phyloP scores from a whole-genome alignment of 768 basidiomycete species.

The Heimioporus sp. region DNA sequence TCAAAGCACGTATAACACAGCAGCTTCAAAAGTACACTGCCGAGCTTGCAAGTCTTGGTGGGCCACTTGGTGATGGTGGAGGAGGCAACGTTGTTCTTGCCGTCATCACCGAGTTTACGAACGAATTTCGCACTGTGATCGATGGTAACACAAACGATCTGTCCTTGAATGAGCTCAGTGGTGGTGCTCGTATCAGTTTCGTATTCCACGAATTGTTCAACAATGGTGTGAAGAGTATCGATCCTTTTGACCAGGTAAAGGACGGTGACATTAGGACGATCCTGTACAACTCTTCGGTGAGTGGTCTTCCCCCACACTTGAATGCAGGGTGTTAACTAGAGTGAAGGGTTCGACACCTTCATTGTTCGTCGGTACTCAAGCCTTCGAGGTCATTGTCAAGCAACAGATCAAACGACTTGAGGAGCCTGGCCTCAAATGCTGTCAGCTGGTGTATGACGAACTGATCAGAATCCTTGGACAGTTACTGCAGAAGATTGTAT shows the following conservation, averaged over 20 bases:
- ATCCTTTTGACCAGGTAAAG: slow-evolving; percentile 98
- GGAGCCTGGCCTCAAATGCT: slow-evolving; percentile 91
- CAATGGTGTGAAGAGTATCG: slow-evolving; percentile 92
- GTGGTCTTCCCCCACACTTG: slow-evolving; percentile 28
- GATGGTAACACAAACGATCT: slow-evolving; percentile 98
- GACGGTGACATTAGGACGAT: slow-evolving; percentile 97
- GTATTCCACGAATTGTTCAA: slow-evolving; percentile 99
- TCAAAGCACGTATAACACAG: slow-evolving; percentile 91
- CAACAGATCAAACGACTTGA: slow-evolving; percentile 97
- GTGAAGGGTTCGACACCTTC: slow-evolving; percentile 90
- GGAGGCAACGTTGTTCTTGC: slow-evolving; percentile 90
- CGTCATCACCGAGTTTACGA: slow-evolving; percentile 98
- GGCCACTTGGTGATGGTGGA: slow-evolving; percentile 79
- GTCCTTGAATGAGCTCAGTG: slow-evolving; percentile 93
- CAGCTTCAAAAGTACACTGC: slow-evolving; percentile 86
- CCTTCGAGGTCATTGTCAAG: slow-evolving; percentile 98
- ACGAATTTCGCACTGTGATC: slow-evolving; percentile 94
- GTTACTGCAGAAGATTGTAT: slow-evolving; percentile 83
- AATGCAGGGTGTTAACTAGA: neutral
- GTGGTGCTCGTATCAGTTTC: slow-evolving; percentile 97
- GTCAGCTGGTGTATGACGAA: slow-evolving; percentile 95
- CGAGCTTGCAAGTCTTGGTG: slow-evolving; percentile 84
- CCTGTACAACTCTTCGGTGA: slow-evolving; percentile 94
- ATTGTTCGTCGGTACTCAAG: slow-evolving; percentile 93
- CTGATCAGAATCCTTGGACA: slow-evolving; percentile 95